Percentiles rank a stretch among this genome's conserved stretches.
Evolutionary conservation across 768 basidiomycete genomes (phyloP).

Genomic region (Gymnopilus dilepis): DNA sequence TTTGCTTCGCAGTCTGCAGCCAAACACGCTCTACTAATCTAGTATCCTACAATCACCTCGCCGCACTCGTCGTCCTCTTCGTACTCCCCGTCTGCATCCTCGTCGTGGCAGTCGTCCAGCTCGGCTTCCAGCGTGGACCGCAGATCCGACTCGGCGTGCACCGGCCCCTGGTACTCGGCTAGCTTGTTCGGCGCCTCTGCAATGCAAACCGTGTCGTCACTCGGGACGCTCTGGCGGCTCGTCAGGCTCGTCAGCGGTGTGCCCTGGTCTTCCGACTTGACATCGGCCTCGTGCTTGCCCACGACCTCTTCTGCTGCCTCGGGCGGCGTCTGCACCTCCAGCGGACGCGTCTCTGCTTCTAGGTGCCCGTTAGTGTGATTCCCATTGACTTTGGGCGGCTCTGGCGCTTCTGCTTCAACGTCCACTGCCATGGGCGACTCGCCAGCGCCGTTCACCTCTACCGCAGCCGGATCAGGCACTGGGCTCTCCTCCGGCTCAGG

Average conservation of each 20-base stretch:
- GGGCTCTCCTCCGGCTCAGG: conserved; percentile 34
- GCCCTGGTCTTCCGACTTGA: conserved; percentile 53
- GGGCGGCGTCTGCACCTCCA: conserved; percentile 31
- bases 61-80: conserved; percentile 25
- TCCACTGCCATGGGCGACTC: conserved; percentile 17
- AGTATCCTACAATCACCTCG: conserved; percentile 10
- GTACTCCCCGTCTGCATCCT: conserved; percentile 35
- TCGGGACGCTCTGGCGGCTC: conserved; percentile 18
- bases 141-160: conserved; percentile 34
- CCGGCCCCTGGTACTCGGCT: conserved; percentile 26
- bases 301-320: conserved; percentile 39
- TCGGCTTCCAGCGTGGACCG: conserved; percentile 33
- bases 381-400: conserved; percentile 19
- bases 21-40: conserved; percentile 7
- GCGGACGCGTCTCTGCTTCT: not conserved
- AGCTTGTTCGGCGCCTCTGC: conserved; percentile 21
- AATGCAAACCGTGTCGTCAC: conserved; percentile 59
- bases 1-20: conserved; percentile 1
- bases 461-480: conserved; percentile 5
- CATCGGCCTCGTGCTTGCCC: conserved; percentile 49
- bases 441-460: not conserved
- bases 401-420: not conserved
- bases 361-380: conserved; percentile 10
- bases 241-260: conserved; percentile 20
- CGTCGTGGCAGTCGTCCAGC: conserved; percentile 41